Evolutionary conservation across 176 grass and related monocot species (phyloP), one percentile per base, ranked within the genome.

Genomic region (Juncus effusus): DNA sequence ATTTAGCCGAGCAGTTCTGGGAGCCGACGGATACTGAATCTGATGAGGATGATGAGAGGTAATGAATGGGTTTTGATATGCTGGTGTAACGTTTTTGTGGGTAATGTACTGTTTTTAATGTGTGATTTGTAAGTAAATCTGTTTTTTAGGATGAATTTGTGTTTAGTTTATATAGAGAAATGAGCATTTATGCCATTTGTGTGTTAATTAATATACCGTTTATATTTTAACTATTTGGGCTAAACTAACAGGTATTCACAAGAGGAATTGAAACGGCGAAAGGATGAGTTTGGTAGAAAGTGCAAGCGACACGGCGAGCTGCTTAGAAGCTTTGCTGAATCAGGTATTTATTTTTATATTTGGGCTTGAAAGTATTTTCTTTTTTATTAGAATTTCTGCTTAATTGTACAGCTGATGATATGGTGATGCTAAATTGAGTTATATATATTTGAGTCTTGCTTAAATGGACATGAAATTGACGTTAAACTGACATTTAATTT

Each of bases 41-140:
- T 62, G 93, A 92, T 14, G 85, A 86, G 15, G 87, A 97, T 15
- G 93, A 92, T 80, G 88, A 97, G 60, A 81, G 93, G 49, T 97
- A 78, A 82, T 35, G 51, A 10, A 28, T 65, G 42, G 40, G n/a
- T 2, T 64, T 64, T 64, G 12, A 64, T 64, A 11, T 40, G 40
- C 38, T 10, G 36, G 15, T 44, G 10, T 64, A 64, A 14, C 36
- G 40, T 8, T 42, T 44, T 0, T 64, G 39, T 7, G 3, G 44
- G 61, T 7, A 64, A 45, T 47, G 4, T 14, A 3, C 47, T 47
- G 1, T 3, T 42, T 52, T 52, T 7, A 12, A 52, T 52, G 9
- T 52, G 12, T 12, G 13, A 41, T 40, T 41, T 36, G 37, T 5
- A 63, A 10, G n/a, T 35, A 36, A 28, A 12, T 60, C 36, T 12